Conservation (phyloP, 1,139 yeast genomes). For the Kluyveromyces sp. region DNA sequence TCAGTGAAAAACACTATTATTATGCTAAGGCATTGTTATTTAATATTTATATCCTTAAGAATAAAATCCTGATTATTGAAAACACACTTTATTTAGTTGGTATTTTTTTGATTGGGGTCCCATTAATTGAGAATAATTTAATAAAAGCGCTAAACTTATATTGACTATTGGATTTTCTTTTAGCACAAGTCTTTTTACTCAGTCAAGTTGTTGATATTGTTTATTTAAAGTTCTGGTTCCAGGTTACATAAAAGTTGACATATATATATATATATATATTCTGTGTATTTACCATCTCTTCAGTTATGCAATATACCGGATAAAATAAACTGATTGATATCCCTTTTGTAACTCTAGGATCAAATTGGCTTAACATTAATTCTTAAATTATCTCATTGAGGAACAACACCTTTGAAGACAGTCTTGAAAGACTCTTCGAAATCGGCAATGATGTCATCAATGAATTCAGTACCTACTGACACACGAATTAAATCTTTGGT, state of each 20-base stretch:
- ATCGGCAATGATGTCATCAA: conserved; percentile 82
- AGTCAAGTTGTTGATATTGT: too few relatives aligned
- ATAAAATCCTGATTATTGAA: too few relatives aligned
- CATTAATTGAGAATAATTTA: too few relatives aligned
- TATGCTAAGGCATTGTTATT: too few relatives aligned
- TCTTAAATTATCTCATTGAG: not conserved
- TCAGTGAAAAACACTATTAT: too few relatives aligned
- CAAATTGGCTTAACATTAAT: not conserved
- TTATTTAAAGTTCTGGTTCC: too few relatives aligned
- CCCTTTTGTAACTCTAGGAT: not conserved
- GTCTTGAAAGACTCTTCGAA: conserved; percentile 70
- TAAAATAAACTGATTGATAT: not conserved
- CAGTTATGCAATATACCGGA: not conserved
- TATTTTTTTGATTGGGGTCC: too few relatives aligned
- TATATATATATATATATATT: not conserved
- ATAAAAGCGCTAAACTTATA: too few relatives aligned
- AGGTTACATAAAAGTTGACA: not conserved
- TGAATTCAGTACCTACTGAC: conserved; percentile 81
- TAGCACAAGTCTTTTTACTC: too few relatives aligned
- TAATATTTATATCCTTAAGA: too few relatives aligned
- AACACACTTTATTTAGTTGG: too few relatives aligned
- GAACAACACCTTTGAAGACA: conserved; percentile 34
- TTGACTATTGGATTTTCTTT: too few relatives aligned
- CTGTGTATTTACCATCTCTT: not conserved
- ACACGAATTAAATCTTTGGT: conserved; percentile 81